These are phyloP conservation scores for Euphorbia pulcherrima DNA, from an alignment of 345 rosid species.

Conservation along the genomic window DNA sequence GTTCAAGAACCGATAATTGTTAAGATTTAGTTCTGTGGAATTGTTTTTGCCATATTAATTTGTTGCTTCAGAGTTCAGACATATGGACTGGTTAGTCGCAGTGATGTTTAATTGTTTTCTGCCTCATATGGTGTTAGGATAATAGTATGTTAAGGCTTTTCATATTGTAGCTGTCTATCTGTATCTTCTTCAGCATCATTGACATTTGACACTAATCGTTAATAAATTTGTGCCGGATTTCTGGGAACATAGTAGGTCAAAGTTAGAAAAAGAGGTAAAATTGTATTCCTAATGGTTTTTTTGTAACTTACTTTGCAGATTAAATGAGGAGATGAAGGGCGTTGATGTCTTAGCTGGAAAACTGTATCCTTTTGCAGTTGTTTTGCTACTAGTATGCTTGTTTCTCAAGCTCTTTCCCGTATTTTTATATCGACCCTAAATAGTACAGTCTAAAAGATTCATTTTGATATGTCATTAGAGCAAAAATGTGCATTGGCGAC, in stretches of 20 bases:
- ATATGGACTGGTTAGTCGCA: neutral
- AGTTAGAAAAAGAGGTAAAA: too few species aligned
- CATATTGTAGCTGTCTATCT: neutral
- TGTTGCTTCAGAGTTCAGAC: neutral
- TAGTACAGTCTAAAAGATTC: neutral
- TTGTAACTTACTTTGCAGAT: constrained; percentile 48
- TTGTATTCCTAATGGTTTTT: neutral
- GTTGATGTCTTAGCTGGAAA: constrained; percentile 55
- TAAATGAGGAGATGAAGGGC: constrained; percentile 89
- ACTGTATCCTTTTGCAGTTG: constrained; percentile 77
- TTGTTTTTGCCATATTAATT: neutral
- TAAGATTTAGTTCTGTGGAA: neutral
- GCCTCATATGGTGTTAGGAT: neutral
- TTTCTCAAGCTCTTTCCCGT: neutral
- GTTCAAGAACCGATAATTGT: neutral
- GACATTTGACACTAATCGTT: too few species aligned
- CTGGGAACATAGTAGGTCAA: neutral
- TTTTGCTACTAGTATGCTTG: too few species aligned
- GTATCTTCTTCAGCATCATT: neutral
- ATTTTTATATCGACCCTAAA: neutral
- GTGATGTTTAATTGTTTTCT: too few species aligned
- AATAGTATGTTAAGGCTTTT: too few species aligned
- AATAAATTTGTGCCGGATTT: neutral
- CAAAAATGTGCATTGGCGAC: neutral
- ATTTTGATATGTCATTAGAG: neutral